Evolutionary conservation across 768 basidiomycete species (phyloP).

Genomic region (Serendipita sp.): DNA sequence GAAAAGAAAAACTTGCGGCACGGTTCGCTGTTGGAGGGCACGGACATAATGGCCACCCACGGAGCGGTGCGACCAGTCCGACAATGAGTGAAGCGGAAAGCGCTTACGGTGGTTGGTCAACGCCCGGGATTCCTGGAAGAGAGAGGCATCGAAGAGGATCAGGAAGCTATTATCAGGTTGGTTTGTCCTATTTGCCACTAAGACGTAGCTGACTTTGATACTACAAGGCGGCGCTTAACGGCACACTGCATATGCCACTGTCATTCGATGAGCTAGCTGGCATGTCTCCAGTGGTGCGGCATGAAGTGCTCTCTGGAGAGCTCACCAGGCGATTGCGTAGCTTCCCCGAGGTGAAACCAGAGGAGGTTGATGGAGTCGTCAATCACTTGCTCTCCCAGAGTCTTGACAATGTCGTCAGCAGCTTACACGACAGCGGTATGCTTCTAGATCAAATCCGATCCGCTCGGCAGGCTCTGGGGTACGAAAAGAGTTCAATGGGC

Average conservation of each 20-base stretch:
- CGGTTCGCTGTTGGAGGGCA: constrained; percentile 36
- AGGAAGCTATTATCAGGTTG: constrained; percentile 73
- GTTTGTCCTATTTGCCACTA: neutral
- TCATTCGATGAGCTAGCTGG: constrained; percentile 73
- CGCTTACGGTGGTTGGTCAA: constrained; percentile 50
- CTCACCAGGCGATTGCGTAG: constrained; percentile 47
- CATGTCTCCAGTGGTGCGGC: constrained; percentile 73
- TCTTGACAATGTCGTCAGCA: constrained; percentile 59
- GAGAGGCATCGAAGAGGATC: constrained; percentile 62
- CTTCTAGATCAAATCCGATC: constrained; percentile 46
- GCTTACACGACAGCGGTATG: constrained; percentile 52
- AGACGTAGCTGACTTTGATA: constrained; percentile 2
- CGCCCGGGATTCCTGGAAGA: constrained; percentile 46
- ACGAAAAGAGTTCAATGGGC: constrained; percentile 18
- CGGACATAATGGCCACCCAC: constrained; percentile 56
- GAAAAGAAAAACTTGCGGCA: constrained; percentile 75
- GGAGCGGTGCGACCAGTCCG: constrained; percentile 72
- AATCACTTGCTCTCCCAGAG: constrained; percentile 55
- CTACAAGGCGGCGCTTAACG: constrained; percentile 57
- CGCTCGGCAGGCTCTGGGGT: constrained; percentile 18
- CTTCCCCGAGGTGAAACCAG: constrained; percentile 25
- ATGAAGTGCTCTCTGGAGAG: constrained; percentile 73
- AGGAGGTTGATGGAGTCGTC: constrained; percentile 49
- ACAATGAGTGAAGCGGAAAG: constrained; percentile 49
- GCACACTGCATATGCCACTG: constrained; percentile 67